Conservation (phyloP, 2,329 filamentous ascomycete species). For the Sporothrix sp. region DNA sequence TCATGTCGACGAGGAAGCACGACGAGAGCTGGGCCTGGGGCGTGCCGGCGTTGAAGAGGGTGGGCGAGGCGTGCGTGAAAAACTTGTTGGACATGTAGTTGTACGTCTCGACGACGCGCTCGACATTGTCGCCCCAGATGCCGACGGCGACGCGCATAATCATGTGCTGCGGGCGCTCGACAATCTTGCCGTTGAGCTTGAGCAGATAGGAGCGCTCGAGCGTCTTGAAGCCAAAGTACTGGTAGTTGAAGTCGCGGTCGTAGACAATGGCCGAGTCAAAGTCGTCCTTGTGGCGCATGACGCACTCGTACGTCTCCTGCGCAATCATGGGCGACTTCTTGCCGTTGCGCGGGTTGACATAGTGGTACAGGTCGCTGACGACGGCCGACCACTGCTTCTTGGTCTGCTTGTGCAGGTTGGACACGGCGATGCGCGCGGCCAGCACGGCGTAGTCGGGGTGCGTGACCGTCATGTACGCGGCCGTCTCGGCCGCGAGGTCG, state of each 20-base stretch:
- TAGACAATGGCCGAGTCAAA: constrained; percentile 98
- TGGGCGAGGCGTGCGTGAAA: constrained; percentile 97
- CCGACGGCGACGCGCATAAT: constrained; percentile 98
- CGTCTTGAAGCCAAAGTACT: constrained; percentile 99
- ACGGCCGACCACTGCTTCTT: constrained; percentile 99
- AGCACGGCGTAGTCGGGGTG: constrained; percentile 99
- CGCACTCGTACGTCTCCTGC: constrained; percentile 76
- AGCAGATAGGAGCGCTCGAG: constrained; percentile 95
- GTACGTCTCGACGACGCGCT: constrained; percentile 94
- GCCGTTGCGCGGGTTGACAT: constrained; percentile 88
- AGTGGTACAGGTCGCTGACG: constrained; percentile 86
- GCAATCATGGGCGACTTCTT: constrained; percentile 89
- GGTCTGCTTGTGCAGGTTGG: constrained; percentile 99
- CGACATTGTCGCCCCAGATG: constrained; percentile 90
- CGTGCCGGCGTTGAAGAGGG: constrained; percentile 95
- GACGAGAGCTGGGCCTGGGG: constrained; percentile 91
- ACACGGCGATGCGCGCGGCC: constrained; percentile 94
- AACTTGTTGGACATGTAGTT: constrained; percentile 98
- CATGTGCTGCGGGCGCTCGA: constrained; percentile 97
- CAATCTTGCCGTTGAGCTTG: constrained; percentile 89
- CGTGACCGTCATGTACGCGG: constrained; percentile 98
- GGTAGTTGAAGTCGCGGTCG: constrained; percentile 99
- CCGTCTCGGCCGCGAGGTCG: constrained; percentile 94
- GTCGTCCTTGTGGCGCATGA: constrained; percentile 94
- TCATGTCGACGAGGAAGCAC: constrained; percentile 99